These are phyloP conservation scores for Fusarium napiforme DNA, from an alignment of 2,329 filamentous ascomycete species.

Conservation along the genomic window DNA sequence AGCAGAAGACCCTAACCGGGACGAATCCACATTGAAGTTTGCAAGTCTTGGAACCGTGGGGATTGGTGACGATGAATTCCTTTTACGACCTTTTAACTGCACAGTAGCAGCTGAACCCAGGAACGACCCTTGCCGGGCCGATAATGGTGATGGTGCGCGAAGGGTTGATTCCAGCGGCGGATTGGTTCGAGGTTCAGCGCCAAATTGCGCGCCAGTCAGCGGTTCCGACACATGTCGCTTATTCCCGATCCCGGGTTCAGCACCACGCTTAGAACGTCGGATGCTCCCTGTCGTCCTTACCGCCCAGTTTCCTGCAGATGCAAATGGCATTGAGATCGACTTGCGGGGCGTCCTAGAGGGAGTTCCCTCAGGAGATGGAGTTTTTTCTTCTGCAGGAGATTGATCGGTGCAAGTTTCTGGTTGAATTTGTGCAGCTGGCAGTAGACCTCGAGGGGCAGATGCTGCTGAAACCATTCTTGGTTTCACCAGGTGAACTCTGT, in stretches of 20 bases:
- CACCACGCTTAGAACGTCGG: constrained; percentile 64
- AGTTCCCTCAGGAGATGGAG: constrained; percentile 51
- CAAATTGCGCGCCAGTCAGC: constrained; percentile 48
- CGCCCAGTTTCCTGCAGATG: constrained; percentile 67
- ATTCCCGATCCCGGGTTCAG: constrained; percentile 54
- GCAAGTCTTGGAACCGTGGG: constrained; percentile 65
- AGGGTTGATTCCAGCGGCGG: constrained; percentile 40
- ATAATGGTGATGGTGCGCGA: constrained; percentile 37
- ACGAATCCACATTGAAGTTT: constrained; percentile 65
- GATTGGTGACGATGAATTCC: constrained; percentile 65
- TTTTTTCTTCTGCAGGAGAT: constrained; percentile 9
- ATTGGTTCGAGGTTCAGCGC: constrained; percentile 46
- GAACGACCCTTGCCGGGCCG: constrained; percentile 38
- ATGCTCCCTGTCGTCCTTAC: constrained; percentile 63
- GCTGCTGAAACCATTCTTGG: constrained; percentile 50
- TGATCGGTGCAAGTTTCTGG: constrained; percentile 30
- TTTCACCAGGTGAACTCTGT: constrained; percentile 50
- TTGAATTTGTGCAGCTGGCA: constrained; percentile 41
- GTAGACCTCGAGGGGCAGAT: constrained; percentile 36
- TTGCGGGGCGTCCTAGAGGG: constrained; percentile 60
- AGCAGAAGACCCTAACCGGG: constrained; percentile 57
- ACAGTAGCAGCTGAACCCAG: constrained; percentile 43
- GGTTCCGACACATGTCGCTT: constrained; percentile 67
- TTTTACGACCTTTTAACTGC: constrained; percentile 49
- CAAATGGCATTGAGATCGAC: constrained; percentile 70